Base-by-base conservation (phyloP, 441 rosid genomes). In the Omphalea diandra region DNA sequence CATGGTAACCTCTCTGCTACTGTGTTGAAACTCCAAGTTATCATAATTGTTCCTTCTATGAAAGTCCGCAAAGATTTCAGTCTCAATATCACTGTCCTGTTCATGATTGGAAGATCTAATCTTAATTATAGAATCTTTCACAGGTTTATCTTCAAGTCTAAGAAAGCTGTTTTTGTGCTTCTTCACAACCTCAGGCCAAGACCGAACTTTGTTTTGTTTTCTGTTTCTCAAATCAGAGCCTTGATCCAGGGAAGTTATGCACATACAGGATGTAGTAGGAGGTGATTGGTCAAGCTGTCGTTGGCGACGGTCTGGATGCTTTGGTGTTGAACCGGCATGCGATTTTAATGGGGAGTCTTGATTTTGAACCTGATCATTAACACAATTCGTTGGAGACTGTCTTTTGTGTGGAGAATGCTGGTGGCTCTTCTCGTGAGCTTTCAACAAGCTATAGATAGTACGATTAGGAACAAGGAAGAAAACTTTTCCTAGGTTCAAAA, bases 381-480 rank as follows among this genome's bases (percentile, higher is more conserved):
- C 62, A 52, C 29, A 32, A n/a, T 36, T 61, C 63, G 36, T 40
- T 15, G 69, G 54, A n/a, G 74, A 61, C 53, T 50, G 80, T 47
- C n/a, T 64, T 54, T 52, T 69, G 61, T 52, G 40, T 12, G 67
- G 65, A 53, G 70, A 68, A 43, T 74, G 4, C n/a, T 55, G 72
- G 58, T 55, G 26, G 14, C 9, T 18, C 29, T 67, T 72, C 64
- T 54, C 59, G 27, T 59, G 70, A 58, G 56, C 72, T 79, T 80
- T 83, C 44, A 80, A 38, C 75, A 84, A 69, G 9, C 73, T 70
- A 56, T 79, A 71, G 68, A 84, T 70, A 29, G 82, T 77, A 18
- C 1, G 67, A 68, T 83, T 73, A 17, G 83, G 87, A 53, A 84
- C 86, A 58, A 87, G 65, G 72, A 76, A 76, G 67, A 77, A 83